Evolutionary conservation across 257 asterid genomes (phyloP).

Genomic region (Ehretia macrophylla): DNA sequence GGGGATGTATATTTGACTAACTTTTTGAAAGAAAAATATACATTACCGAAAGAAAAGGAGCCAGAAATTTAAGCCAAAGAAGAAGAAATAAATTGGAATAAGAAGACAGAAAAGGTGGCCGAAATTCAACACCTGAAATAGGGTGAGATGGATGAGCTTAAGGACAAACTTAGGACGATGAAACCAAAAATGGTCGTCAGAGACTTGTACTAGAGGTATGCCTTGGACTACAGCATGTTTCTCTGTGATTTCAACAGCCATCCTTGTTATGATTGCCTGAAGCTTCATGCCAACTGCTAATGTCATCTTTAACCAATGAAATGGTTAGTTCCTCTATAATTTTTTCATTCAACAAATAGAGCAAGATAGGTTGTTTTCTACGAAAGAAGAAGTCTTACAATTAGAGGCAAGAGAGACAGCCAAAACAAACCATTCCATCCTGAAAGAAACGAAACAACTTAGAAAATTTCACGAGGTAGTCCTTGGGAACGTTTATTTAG

Average conservation of each 20-base stretch:
- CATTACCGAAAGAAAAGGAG: not conserved
- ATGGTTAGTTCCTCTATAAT: slow-evolving; percentile 21
- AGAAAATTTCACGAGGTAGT: not conserved
- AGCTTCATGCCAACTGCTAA: slow-evolving; percentile 94
- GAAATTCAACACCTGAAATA: slow-evolving; percentile 65
- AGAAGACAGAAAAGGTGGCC: not conserved
- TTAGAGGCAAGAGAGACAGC: slow-evolving; percentile 61
- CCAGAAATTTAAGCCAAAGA: not conserved
- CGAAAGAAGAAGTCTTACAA: slow-evolving; percentile 34
- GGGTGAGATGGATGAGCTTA: slow-evolving; percentile 70
- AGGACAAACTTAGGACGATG: slow-evolving; percentile 66
- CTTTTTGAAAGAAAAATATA: not conserved
- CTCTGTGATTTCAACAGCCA: slow-evolving; percentile 95
- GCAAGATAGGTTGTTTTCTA: not conserved
- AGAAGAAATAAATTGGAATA: no score
- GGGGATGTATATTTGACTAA: no score
- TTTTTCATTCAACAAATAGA: not conserved
- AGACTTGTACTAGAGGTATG: slow-evolving; percentile 91
- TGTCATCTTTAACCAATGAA: slow-evolving; percentile 49
- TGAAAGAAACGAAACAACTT: slow-evolving; percentile 25
- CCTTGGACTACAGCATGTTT: slow-evolving; percentile 95
- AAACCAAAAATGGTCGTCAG: slow-evolving; percentile 91
- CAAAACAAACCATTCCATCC: slow-evolving; percentile 62
- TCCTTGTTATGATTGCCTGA: slow-evolving; percentile 79
- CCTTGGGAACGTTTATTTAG: not conserved